Conservation (phyloP, 257 asterid genomes). For the Leonotis leonurus region DNA sequence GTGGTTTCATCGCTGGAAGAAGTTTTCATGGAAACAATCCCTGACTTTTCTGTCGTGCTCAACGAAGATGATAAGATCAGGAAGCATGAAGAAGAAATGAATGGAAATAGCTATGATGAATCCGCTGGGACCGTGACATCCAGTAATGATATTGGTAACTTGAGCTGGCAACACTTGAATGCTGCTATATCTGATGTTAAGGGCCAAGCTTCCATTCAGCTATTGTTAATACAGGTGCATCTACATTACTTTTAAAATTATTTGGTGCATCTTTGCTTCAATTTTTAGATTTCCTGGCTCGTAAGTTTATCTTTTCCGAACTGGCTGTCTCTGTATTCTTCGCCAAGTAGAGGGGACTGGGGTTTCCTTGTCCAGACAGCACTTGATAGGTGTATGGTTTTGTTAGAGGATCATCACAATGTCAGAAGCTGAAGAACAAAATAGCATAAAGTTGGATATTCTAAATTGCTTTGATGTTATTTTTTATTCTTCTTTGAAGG, state of each 20-base stretch:
- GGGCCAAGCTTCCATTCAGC: conserved; percentile 93
- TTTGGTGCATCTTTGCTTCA: neutral
- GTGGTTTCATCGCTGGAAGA: conserved; percentile 84
- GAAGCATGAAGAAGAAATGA: conserved; percentile 43
- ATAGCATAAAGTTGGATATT: neutral
- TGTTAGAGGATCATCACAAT: neutral
- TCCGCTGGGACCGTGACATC: conserved; percentile 38
- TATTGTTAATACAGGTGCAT: conserved; percentile 80
- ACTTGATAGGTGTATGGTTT: neutral
- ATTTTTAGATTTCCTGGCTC: neutral
- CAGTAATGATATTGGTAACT: conserved; percentile 43
- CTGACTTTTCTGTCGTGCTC: conserved; percentile 73
- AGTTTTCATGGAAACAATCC: conserved; percentile 67
- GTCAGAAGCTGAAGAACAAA: conserved; percentile 1
- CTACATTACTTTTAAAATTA: neutral
- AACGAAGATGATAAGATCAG: conserved; percentile 45
- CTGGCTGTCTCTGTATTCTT: neutral
- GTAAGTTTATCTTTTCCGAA: neutral
- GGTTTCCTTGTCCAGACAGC: neutral
- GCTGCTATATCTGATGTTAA: conserved; percentile 69
- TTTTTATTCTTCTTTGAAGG: neutral
- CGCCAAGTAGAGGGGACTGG: neutral
- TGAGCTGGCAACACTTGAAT: conserved; percentile 45
- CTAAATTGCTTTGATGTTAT: neutral
- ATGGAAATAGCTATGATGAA: conserved; percentile 43